Evolutionary conservation across 345 rosid species (phyloP).

Genomic region (Citrus hindsii): DNA sequence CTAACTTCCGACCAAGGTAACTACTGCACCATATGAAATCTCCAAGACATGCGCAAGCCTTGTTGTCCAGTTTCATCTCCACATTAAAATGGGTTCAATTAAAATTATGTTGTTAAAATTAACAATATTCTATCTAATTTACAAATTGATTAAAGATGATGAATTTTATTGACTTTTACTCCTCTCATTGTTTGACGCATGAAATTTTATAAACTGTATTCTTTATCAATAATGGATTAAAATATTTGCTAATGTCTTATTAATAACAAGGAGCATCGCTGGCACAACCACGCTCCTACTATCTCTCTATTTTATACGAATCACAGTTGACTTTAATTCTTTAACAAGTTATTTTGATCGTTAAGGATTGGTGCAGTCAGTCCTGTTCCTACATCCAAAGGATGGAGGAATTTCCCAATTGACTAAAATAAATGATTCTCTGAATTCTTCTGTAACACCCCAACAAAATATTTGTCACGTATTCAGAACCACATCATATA

Average conservation of each 20-base stretch:
- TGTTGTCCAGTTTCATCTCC: not conserved
- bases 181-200: not conserved
- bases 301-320: not conserved
- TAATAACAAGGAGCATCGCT: not conserved
- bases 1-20: slow-evolving; percentile 34
- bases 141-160: no score
- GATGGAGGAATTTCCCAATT: not conserved
- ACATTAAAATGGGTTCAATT: not conserved
- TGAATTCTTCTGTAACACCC: not conserved
- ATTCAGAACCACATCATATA: not conserved
- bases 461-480: slow-evolving; percentile 6
- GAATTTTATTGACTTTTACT: not conserved
- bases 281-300: not conserved
- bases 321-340: slow-evolving; percentile 2
- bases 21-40: not conserved
- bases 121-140: not conserved
- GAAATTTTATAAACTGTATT: no score
- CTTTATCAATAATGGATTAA: not conserved
- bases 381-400: not conserved
- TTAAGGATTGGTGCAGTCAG: not conserved
- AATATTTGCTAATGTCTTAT: not conserved
- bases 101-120: no score
- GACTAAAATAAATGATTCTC: not conserved
- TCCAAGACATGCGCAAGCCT: slow-evolving; percentile 12
- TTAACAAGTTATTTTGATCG: not conserved